phyloP scores from a whole-genome alignment of 2,329 filamentous ascomycete species.

The Trichoderma atrobrunneum region DNA sequence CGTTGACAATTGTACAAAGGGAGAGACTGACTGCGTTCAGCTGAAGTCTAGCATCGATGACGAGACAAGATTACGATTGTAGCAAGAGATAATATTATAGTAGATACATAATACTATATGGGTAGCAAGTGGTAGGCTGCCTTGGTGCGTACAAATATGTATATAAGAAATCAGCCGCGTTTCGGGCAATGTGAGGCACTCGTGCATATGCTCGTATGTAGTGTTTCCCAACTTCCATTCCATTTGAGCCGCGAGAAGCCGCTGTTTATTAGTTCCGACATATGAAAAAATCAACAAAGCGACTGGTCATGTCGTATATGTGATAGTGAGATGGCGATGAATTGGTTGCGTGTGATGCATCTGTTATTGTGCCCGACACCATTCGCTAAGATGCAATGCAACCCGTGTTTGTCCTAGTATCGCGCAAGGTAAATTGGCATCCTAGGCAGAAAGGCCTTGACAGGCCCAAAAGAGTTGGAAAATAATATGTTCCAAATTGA shows the following conservation, averaged over 20 bases:
- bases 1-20: not conserved
- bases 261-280: not conserved
- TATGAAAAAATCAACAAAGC: not conserved
- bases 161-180: not conserved
- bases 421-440: not conserved
- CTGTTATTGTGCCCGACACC: not conserved
- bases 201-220: not conserved
- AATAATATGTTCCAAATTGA: not conserved
- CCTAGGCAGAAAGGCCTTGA: not conserved
- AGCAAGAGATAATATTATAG: not conserved
- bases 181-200: not conserved
- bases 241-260: not conserved
- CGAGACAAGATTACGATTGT: not conserved
- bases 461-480: not conserved
- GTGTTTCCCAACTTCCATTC: not conserved
- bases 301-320: not conserved
- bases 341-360: not conserved
- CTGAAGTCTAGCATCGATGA: not conserved
- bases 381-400: not conserved
- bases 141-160: not conserved
- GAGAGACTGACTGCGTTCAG: not conserved
- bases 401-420: not conserved
- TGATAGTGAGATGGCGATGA: not conserved
- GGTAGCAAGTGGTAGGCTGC: not conserved
- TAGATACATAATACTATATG: not conserved